Evolutionary conservation across 371 early-diverging fungal species (phyloP), one percentile per base, ranked within the genome.

Genomic region (Apophysomyces variabilis): DNA sequence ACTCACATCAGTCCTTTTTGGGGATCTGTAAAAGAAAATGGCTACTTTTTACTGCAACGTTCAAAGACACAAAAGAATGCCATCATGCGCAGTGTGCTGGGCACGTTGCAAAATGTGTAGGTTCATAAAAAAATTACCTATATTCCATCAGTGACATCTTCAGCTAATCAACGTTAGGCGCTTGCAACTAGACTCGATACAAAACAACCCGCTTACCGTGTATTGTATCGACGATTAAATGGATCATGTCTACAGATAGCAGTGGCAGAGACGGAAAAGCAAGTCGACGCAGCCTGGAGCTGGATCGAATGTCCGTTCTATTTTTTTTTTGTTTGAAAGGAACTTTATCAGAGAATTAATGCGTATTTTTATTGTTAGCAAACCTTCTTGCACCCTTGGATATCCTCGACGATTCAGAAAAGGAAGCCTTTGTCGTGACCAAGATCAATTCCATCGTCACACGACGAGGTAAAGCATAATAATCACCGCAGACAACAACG

Each of bases 171-270:
- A 21, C 54, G 54, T 11, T 26, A 50, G 54, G 54, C 54, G 21
- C 54, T 14, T 59, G 32, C 8, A 14, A 68, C 8, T 61, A 88
- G 90, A 1, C 86, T 98, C 50, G 97, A 96, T 74, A 95, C 95
- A 21, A 95, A 94, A 79, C 97, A 96, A 75, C 89, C 95, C 11
- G 92, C 96, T 18, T 98, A 90, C 76, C 91, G 98, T 60, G 90
- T 98, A 36, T 73, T 96, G 2, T 90, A 93, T 73, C 86, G 89
- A 67, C 75, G 88, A 45, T 67, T 76, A 3, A 66, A 75, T n/a
- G 80, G 80, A 14, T 78, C 83, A 57, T 79, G 76, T 47, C 73
- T 84, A 54, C 84, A 87, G 21, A 83, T 93, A 64, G 87, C 93
- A 39, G 89, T 86, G 12, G 92, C 90, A 41, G 96, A 96, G 76